Conservation (phyloP, 768 basidiomycete species). For the Mycena olivaceomarginata region DNA sequence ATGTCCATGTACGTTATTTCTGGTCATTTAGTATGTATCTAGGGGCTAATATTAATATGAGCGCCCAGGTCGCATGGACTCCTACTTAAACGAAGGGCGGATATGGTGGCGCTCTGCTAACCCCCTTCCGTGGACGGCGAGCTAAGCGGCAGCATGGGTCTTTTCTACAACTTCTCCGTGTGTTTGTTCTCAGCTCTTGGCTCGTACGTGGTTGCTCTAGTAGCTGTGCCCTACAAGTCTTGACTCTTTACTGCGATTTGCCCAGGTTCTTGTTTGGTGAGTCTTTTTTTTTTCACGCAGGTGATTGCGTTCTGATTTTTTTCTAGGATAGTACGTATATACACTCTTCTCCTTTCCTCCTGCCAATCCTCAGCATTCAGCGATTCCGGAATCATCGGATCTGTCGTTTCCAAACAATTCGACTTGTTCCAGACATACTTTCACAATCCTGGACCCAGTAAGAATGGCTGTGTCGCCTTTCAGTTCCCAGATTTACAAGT, state of each 20-base stretch:
- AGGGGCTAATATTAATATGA: too few species aligned
- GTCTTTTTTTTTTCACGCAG: not conserved
- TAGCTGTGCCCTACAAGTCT: not conserved
- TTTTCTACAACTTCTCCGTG: constrained; percentile 42
- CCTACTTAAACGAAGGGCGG: constrained; percentile 6
- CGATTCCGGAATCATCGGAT: constrained; percentile 44
- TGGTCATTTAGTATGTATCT: not conserved
- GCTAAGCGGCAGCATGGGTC: constrained; percentile 30
- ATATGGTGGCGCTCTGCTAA: not conserved
- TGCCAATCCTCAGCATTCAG: constrained; percentile 9
- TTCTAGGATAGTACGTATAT: constrained; percentile 38
- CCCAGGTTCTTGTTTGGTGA: constrained; percentile 42
- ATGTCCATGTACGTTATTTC: not conserved
- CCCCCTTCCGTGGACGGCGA: not conserved
- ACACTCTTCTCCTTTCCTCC: not conserved
- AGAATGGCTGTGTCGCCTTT: not conserved
- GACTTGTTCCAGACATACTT: constrained; percentile 37
- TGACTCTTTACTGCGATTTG: not conserved
- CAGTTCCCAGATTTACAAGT: not conserved
- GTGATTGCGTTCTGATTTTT: too few species aligned
- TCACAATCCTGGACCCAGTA: constrained; percentile 54
- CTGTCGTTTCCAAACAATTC: constrained; percentile 42
- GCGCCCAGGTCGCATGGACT: not conserved
- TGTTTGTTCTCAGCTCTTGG: constrained; percentile 43
- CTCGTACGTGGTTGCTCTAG: constrained; percentile 31